Percentiles rank a stretch among this genome's conserved stretches.
Evolutionary conservation across 2,329 filamentous ascomycete genomes (phyloP).

Genomic region (Fusarium azukiicola): DNA sequence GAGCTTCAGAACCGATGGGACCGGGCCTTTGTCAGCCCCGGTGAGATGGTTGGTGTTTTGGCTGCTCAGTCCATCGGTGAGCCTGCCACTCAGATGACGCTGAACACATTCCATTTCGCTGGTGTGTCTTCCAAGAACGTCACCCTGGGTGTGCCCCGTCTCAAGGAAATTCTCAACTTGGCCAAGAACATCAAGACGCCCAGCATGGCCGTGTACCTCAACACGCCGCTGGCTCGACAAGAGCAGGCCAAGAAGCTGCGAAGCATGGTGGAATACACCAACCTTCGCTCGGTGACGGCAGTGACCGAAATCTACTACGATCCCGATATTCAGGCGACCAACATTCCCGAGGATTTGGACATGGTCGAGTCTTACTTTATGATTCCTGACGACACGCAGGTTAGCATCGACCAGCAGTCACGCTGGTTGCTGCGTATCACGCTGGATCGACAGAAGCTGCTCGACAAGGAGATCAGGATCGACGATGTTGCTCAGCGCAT

Average conservation of each 20-base stretch:
- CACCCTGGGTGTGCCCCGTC: conserved; percentile 98
- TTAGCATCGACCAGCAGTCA: conserved; percentile 87
- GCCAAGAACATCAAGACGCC: conserved; percentile 99
- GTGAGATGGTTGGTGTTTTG: conserved; percentile 99
- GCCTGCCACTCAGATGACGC: conserved; percentile 99
- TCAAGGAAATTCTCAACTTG: conserved; percentile 99
- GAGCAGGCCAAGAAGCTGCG: conserved; percentile 92
- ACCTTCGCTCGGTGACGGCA: conserved; percentile 93
- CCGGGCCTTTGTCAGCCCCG: conserved; percentile 91
- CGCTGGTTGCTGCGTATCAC: conserved; percentile 97
- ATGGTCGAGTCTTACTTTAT: conserved; percentile 99
- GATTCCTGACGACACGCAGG: conserved; percentile 88
- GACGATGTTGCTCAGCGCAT: conserved; percentile 95
- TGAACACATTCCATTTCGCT: conserved; percentile 99
- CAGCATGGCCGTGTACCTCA: conserved; percentile 95
- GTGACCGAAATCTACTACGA: conserved; percentile 99
- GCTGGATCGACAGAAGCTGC: conserved; percentile 94
- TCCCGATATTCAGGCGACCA: conserved; percentile 91
- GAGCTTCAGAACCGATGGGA: conserved; percentile 95
- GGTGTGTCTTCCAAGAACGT: conserved; percentile 99
- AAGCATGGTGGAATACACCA: conserved; percentile 96
- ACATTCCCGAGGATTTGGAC: conserved; percentile 92
- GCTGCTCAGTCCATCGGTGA: conserved; percentile 99
- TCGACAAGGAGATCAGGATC: conserved; percentile 96
- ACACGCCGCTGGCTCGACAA: conserved; percentile 82